Percentiles rank a stretch among this genome's conserved stretches.
Conservation (phyloP, 305 asterid genomes). For the Solanum hybrid region DNA sequence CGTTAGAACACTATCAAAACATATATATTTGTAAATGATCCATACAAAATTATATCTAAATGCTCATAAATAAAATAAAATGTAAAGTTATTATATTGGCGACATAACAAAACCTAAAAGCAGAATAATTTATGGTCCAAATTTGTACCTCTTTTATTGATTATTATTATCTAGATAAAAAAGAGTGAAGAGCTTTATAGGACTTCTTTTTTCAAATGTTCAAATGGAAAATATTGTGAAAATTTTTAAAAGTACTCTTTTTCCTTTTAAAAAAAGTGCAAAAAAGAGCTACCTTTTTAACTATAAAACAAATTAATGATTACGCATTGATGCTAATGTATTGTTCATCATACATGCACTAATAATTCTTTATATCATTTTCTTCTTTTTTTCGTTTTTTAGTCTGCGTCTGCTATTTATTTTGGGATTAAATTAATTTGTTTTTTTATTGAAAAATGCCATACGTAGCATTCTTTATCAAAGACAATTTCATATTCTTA, state of each 20-base stretch:
- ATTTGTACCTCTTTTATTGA: neutral
- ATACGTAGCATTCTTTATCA: rapidly evolving
- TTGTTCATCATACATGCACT: neutral
- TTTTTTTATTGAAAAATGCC: neutral
- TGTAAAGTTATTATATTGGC: neutral
- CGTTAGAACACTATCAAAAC: neutral
- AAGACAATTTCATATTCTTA: neutral
- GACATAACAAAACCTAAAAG: neutral
- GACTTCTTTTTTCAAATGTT: neutral
- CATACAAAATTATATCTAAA: neutral
- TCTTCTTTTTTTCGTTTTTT: neutral
- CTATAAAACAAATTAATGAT: neutral
- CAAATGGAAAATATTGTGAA: neutral
- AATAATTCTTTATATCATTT: neutral
- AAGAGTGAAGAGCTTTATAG: neutral
- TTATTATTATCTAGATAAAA: neutral
- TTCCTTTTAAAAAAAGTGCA: neutral
- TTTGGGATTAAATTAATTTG: neutral
- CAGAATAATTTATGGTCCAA: neutral
- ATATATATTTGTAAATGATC: neutral
- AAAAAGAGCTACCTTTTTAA: neutral
- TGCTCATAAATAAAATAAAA: neutral
- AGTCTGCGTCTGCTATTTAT: rapidly evolving
- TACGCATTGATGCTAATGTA: neutral
- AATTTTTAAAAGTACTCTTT: neutral